Evolutionary conservation across 2,329 filamentous ascomycete genomes (phyloP), one percentile per base, ranked within the genome.

Genomic region (Metarhizium humberi): DNA sequence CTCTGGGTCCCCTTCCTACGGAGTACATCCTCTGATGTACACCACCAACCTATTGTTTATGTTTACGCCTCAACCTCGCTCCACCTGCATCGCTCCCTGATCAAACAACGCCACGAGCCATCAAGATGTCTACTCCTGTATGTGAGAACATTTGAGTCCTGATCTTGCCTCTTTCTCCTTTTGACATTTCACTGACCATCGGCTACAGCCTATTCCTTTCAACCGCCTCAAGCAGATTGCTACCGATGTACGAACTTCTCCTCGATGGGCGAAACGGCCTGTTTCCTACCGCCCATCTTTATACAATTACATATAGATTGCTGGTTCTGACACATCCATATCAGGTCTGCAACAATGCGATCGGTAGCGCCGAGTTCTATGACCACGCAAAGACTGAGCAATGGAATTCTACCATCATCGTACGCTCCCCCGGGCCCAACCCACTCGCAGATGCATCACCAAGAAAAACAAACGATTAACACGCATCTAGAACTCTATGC

Each of bases 351-450:
- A 84, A 88, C 67, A 80, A 79, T 62, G 87, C 90, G 57, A 82
- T 97, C 64, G 83, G 84, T 59, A 79, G 74, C 60, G 84, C 85
- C 57, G 84, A 90, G 59, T 85, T 81, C 73, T 99, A 99, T 76
- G 88, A 95, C 61, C 94, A 97, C 73, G 74, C 84, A 55, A 86
- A 87, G 69, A 95, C 92, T 40, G 84, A 87, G 68, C 76, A 84
- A 63, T 97, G 92, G 92, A 97, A 97, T 77, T 87, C 87, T 38
- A 78, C 80, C 61, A 97, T 99, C 72, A 96, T 97, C 72, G 91
- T 95, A 81, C 65, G 83, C 76, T 20, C 46, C 14, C 43, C 30
- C 47, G 29, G 36, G 49, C n/a, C 53, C 54, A 34, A 34, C 32
- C 6, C 10, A 34, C 7, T 34, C 32, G 29, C 16, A 45, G 64